Percentiles rank a stretch among this genome's conserved stretches.
Conservation (phyloP, 2,329 filamentous ascomycete genomes). For the Colletotrichum lini region DNA sequence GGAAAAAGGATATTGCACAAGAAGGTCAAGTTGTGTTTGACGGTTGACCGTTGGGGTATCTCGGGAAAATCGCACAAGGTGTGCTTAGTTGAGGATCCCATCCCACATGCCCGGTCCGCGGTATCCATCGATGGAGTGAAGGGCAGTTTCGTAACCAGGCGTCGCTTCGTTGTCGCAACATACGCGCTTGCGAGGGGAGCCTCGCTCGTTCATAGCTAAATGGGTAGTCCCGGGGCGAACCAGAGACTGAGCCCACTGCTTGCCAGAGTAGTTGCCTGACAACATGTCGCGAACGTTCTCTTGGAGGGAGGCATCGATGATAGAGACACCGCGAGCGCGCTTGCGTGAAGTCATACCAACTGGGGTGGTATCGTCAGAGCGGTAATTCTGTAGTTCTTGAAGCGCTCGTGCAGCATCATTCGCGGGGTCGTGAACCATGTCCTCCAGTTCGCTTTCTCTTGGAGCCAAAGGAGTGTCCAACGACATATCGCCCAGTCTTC, state of each 20-base stretch:
- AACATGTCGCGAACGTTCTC: conserved; percentile 78
- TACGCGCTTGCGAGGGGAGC: conserved; percentile 71
- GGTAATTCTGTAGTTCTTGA: conserved; percentile 72
- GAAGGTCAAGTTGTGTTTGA: conserved; percentile 31
- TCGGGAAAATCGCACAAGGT: conserved; percentile 6
- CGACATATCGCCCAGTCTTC: conserved; percentile 66
- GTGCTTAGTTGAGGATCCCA: conserved; percentile 69
- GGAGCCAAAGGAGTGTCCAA: conserved; percentile 63
- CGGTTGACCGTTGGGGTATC: conserved; percentile 30
- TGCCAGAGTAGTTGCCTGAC: conserved; percentile 52
- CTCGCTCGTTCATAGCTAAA: conserved; percentile 47
- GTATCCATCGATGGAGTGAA: conserved; percentile 65
- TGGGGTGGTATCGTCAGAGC: conserved; percentile 55
- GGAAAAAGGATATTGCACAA: conserved; percentile 43
- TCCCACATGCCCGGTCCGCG: conserved; percentile 77
- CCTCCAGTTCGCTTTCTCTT: conserved; percentile 63
- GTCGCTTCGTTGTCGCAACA: conserved; percentile 75
- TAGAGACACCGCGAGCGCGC: conserved; percentile 71
- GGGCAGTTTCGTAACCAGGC: conserved; percentile 61
- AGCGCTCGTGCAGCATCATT: conserved; percentile 71
- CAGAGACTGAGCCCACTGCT: conserved; percentile 55
- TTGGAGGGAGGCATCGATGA: conserved; percentile 70
- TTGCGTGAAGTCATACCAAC: conserved; percentile 61
- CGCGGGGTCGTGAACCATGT: conserved; percentile 58
- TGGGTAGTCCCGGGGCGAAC: conserved; percentile 55